Evolutionary conservation across 208 protist species (phyloP).

Genomic region (Leishmania gerbilli): DNA sequence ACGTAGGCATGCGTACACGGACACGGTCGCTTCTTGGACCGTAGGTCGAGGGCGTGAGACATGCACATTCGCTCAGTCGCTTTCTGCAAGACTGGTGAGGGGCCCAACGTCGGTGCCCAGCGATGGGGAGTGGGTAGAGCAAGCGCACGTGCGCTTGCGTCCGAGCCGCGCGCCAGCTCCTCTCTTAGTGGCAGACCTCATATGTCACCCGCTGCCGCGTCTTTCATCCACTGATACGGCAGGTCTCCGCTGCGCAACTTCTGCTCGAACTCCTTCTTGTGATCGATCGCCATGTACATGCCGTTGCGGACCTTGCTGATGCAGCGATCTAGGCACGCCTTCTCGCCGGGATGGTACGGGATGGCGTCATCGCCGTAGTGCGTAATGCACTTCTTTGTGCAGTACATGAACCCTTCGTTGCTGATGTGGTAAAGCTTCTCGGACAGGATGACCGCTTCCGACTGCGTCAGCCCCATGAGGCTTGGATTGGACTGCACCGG

Average conservation of each 20-base stretch:
- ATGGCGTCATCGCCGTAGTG: slow-evolving; percentile 84
- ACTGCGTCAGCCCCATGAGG: slow-evolving; percentile 56
- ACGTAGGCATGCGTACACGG: background rate
- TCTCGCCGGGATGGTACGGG: slow-evolving; percentile 80
- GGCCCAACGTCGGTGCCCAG: background rate
- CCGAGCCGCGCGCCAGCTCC: background rate
- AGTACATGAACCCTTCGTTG: slow-evolving; percentile 70
- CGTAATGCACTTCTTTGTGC: slow-evolving; percentile 59
- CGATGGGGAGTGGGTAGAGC: background rate
- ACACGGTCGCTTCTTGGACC: background rate
- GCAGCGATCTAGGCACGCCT: slow-evolving; percentile 78
- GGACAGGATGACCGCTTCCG: slow-evolving; percentile 63
- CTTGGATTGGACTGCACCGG: slow-evolving; percentile 53
- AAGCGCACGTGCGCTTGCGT: background rate
- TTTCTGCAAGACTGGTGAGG: background rate
- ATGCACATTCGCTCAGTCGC: background rate
- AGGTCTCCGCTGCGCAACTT: slow-evolving; percentile 64
- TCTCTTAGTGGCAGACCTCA: background rate
- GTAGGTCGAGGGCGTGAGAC: too few relatives aligned
- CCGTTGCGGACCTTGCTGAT: slow-evolving; percentile 68
- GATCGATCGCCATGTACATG: slow-evolving; percentile 55
- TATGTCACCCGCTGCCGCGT: slow-evolving; percentile 47
- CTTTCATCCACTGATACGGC: slow-evolving; percentile 85
- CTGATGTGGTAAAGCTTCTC: slow-evolving; percentile 65
- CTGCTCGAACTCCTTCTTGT: slow-evolving; percentile 69